A percentile compares a stretch with the other conserved stretches of the same genome.
phyloP scores from a whole-genome alignment of 352 stramenopile species.

The Globisporangium carolinianum region DNA sequence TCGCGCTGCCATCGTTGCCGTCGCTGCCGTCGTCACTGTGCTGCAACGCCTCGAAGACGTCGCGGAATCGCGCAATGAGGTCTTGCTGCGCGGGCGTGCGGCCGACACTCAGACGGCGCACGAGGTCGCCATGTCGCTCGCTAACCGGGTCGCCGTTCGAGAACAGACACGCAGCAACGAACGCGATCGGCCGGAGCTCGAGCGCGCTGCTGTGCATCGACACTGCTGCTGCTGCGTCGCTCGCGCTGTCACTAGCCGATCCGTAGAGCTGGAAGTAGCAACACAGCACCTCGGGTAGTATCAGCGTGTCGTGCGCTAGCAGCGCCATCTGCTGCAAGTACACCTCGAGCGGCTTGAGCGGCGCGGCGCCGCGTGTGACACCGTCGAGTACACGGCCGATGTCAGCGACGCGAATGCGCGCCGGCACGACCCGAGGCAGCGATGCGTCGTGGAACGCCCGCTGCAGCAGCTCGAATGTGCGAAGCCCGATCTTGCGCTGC shows the following conservation, averaged over 20 bases:
- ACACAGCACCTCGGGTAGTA: slow-evolving; percentile 55
- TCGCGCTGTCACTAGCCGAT: slow-evolving; percentile 15
- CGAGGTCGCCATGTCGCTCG: slow-evolving; percentile 44
- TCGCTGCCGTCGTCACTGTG: not conserved
- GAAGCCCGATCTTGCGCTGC: slow-evolving; percentile 55
- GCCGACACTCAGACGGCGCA: slow-evolving; percentile 47
- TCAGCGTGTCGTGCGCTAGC: slow-evolving; percentile 36
- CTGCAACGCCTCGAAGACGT: slow-evolving; percentile 44
- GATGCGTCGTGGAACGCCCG: slow-evolving; percentile 46
- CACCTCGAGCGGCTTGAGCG: slow-evolving; percentile 46
- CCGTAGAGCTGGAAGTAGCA: slow-evolving; percentile 68
- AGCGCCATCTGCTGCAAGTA: slow-evolving; percentile 54
- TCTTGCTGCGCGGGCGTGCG: slow-evolving; percentile 47
- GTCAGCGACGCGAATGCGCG: slow-evolving; percentile 37
- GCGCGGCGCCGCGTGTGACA: slow-evolving; percentile 24
- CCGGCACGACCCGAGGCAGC: slow-evolving; percentile 41
- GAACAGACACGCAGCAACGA: slow-evolving; percentile 61
- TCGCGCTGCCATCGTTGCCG: slow-evolving; percentile 12
- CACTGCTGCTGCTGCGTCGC: not conserved
- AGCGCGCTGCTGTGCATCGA: slow-evolving; percentile 13
- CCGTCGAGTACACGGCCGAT: slow-evolving; percentile 33
- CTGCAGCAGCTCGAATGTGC: slow-evolving; percentile 51
- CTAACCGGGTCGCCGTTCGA: slow-evolving; percentile 50
- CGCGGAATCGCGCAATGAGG: slow-evolving; percentile 53
- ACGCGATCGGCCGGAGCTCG: slow-evolving; percentile 46